Base-by-base conservation (phyloP, 2,329 filamentous ascomycete species). In the Ophiostoma angusticollis region DNA sequence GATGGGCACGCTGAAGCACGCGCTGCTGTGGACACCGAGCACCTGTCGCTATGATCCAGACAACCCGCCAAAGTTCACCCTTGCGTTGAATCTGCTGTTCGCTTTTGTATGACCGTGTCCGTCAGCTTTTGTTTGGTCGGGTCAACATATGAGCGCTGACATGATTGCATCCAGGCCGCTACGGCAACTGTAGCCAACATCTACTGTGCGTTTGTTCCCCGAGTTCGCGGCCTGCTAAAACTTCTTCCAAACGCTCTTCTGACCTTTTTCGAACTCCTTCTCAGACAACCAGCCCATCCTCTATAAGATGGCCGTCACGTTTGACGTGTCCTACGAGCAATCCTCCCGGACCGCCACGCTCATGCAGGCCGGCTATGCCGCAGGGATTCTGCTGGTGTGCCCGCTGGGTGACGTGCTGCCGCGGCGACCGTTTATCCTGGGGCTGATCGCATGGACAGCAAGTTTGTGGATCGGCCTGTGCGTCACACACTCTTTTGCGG, bases 321-420 rank as follows among this genome's bases (percentile, higher is more conserved):
- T 91, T 51, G 52, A 68, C 38, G 78, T 89, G 34, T 68, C 67
- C 8, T 80, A 84, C 50, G 80, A 84, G 50, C 64, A 69, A 39
- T 74, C 82, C 0, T 70, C 70, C 1, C 59, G 65, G 29, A 75
- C 89, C 18, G 81, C 84, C 1, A 89, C 84, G 0, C 61, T 86
- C 31, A 76, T 82, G 57, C 84, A 91, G 55, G 79, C 81, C 2
- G 84, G 84, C 2, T 91, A 91, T 57, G 83, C 82, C 1, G 66
- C 65, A 0, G 83, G 84, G 0, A 54, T 91, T 16, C 58, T 89
- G 13, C 75, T 89, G 45, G 61, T 91, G 9, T 84, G 83, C 51
- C 84, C 84, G 0, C 55, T 87, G 1, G 84, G 82, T 0, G 84
- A 91, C 47, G 63, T 74, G 30, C 60, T 89, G 6, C 68, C 67